Evolutionary conservation across 371 early-diverging fungal genomes (phyloP).

Genomic region (Vairimorpha necatrix): DNA sequence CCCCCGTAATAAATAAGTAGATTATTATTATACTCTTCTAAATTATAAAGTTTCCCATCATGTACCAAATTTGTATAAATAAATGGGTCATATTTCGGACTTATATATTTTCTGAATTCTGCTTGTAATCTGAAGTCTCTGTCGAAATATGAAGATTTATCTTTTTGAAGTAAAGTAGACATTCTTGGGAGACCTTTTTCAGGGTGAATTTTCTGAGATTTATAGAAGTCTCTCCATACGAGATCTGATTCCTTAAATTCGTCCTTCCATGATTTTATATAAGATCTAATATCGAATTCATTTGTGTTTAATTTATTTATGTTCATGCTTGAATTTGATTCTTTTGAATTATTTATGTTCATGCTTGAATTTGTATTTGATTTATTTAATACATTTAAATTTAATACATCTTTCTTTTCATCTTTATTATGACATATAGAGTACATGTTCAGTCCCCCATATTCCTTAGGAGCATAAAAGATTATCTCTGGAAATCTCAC

Average conservation of each 20-base stretch:
- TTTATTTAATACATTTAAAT: constrained; percentile 53
- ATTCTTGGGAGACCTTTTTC: constrained; percentile 95
- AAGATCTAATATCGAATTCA: background rate
- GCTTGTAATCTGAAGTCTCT: constrained; percentile 93
- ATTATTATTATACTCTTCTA: constrained; percentile 89
- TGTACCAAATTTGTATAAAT: constrained; percentile 65
- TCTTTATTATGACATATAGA: constrained; percentile 81
- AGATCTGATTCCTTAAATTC: constrained; percentile 65
- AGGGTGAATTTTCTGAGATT: constrained; percentile 84
- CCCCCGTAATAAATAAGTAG: constrained; percentile 95
- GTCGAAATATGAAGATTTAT: constrained; percentile 89
- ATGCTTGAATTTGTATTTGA: background rate
- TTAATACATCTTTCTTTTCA: constrained; percentile 66
- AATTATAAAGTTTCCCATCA: constrained; percentile 90
- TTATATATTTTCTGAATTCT: constrained; percentile 93
- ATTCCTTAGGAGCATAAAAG: constrained; percentile 80
- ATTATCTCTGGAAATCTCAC: constrained; percentile 92
- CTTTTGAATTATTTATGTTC: background rate
- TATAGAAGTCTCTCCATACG: constrained; percentile 85
- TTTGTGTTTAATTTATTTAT: too few species aligned
- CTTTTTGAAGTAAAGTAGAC: constrained; percentile 82
- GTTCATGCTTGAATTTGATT: background rate
- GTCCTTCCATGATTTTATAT: constrained; percentile 18
- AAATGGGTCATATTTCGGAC: constrained; percentile 65
- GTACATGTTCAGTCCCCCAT: constrained; percentile 96